Evolutionary conservation across 177 flowering plant species (phyloP).

Genomic region (Vitis hybrid): DNA sequence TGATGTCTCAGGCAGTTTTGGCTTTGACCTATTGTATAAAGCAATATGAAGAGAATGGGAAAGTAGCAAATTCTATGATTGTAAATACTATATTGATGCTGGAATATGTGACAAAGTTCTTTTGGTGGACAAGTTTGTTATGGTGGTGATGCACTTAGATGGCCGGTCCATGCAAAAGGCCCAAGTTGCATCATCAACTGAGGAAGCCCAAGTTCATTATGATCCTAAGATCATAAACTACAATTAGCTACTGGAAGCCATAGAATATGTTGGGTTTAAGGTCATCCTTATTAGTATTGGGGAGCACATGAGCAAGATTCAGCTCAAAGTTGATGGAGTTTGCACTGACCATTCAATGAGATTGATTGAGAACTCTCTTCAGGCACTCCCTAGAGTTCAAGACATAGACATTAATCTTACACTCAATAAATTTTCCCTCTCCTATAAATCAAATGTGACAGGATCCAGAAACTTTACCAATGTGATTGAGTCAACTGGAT

Average conservation of each 20-base stretch:
- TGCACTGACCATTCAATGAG: slow-evolving; percentile 35
- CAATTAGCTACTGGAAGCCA: slow-evolving; percentile 40
- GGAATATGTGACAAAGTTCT: too few species aligned
- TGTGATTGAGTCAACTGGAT: slow-evolving; percentile 57
- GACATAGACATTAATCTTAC: slow-evolving; percentile 36
- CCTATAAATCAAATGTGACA: slow-evolving; percentile 63
- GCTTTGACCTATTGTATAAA: too few species aligned
- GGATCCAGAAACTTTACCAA: slow-evolving; percentile 74
- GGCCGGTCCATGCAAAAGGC: slow-evolving; percentile 55
- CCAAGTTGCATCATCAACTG: slow-evolving; percentile 77
- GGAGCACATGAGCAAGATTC: slow-evolving; percentile 54
- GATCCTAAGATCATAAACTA: slow-evolving; percentile 51
- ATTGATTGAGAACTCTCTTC: slow-evolving; percentile 52
- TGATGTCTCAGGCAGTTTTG: too few species aligned
- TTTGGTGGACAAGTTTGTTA: too few species aligned
- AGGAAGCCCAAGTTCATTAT: slow-evolving; percentile 69
- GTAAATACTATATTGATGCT: too few species aligned
- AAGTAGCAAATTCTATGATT: too few species aligned
- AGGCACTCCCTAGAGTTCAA: slow-evolving; percentile 66
- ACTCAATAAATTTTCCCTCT: slow-evolving; percentile 46
- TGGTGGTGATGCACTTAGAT: too few species aligned
- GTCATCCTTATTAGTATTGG: slow-evolving; percentile 64
- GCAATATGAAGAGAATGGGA: too few species aligned
- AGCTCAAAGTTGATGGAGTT: slow-evolving; percentile 62
- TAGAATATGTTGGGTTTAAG: slow-evolving; percentile 72